Percentiles rank a stretch among this genome's conserved stretches.
These are phyloP conservation scores for Cyberlindnera maritima DNA, from an alignment of 805 yeast species.

Conservation along the genomic window DNA sequence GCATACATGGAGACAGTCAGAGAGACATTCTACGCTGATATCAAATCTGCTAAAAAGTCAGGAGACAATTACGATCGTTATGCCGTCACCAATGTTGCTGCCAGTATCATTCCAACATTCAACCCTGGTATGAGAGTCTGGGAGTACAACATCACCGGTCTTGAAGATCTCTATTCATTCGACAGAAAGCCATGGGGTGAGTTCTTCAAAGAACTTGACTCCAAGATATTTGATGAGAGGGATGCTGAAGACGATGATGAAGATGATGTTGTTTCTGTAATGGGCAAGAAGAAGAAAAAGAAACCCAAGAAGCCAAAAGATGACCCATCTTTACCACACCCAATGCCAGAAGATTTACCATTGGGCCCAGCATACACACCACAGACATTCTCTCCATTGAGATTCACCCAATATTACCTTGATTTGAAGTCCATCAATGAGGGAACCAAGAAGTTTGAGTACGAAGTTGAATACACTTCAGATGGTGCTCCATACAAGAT, in stretches of 20 bases:
- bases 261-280: slow-evolving; percentile 7
- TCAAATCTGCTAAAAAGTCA: slow-evolving; percentile 24
- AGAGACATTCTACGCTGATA: slow-evolving; percentile 46
- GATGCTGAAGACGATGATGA: slow-evolving; percentile 26
- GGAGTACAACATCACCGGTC: slow-evolving; percentile 75
- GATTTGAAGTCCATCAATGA: slow-evolving; percentile 52
- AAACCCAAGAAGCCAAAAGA: slow-evolving; percentile 27
- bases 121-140: slow-evolving; percentile 81
- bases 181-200: slow-evolving; percentile 50
- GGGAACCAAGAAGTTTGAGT: slow-evolving; percentile 45
- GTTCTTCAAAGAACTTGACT: slow-evolving; percentile 51
- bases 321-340: slow-evolving; percentile 48
- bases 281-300: slow-evolving; percentile 17
- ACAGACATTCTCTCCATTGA: slow-evolving; percentile 69
- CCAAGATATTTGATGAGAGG: slow-evolving; percentile 29
- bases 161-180: slow-evolving; percentile 29
- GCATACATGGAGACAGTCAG: slow-evolving; percentile 58
- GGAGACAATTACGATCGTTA: slow-evolving; percentile 55
- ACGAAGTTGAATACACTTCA: slow-evolving; percentile 67
- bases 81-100: slow-evolving; percentile 64
- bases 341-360: slow-evolving; percentile 50
- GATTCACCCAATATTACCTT: slow-evolving; percentile 72
- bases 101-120: slow-evolving; percentile 81
- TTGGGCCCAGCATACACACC: slow-evolving; percentile 77
- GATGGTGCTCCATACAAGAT: slow-evolving; percentile 55